Evolutionary conservation across 192 early-diverging fungal genomes (phyloP).

Genomic region (Rhizoclosmatium globosum): DNA sequence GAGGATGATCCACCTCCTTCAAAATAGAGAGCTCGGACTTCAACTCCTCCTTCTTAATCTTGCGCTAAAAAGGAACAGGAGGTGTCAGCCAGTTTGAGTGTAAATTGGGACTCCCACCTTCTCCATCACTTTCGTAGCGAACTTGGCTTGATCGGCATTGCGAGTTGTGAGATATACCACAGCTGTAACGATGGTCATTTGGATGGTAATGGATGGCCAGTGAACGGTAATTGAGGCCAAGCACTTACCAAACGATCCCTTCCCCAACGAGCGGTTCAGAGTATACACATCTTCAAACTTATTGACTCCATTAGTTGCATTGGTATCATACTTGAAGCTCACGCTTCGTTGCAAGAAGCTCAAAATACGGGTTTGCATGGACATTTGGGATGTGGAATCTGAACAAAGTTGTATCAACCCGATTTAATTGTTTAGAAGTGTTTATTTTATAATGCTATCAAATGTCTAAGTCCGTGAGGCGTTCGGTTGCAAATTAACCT

Average conservation of each 20-base stretch:
- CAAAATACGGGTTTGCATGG: too few relatives aligned
- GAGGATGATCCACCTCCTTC: constrained; percentile 57
- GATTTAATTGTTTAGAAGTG: too few relatives aligned
- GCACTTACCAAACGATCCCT: constrained; percentile 11
- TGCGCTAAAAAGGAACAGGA: neutral
- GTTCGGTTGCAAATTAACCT: too few relatives aligned
- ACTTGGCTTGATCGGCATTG: constrained; percentile 7
- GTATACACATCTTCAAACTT: neutral
- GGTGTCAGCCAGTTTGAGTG: neutral
- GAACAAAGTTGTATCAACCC: too few relatives aligned
- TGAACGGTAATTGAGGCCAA: too few relatives aligned
- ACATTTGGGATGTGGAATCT: too few relatives aligned
- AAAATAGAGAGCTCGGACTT: constrained; percentile 76
- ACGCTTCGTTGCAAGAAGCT: too few relatives aligned
- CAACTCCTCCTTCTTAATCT: constrained; percentile 65
- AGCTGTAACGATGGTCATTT: neutral
- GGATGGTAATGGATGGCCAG: too few relatives aligned
- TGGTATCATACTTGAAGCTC: too few relatives aligned
- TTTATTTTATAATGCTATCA: too few relatives aligned
- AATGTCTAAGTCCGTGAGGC: too few relatives aligned
- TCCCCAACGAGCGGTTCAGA: neutral
- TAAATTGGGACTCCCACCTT: constrained; percentile 54
- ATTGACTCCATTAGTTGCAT: too few relatives aligned
- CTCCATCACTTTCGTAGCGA: constrained; percentile 79
- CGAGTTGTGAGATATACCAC: constrained; percentile 14